A percentile compares a stretch with the other conserved stretches of the same genome.
phyloP scores from a whole-genome alignment of 129 eudicot genomes.

The Apium graveolens region DNA sequence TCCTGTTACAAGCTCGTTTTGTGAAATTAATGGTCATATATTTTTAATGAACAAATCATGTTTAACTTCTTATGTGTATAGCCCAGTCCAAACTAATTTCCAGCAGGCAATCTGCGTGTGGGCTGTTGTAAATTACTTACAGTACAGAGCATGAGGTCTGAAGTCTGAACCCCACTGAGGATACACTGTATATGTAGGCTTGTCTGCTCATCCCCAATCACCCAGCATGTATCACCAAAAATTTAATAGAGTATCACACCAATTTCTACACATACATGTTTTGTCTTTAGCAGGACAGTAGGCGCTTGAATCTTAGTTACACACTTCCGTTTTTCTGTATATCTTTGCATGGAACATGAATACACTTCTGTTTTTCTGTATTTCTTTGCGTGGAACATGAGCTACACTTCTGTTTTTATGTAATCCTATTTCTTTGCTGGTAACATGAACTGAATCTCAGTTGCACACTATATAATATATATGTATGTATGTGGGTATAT shows the following conservation, averaged over 20 bases:
- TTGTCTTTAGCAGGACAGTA: background rate
- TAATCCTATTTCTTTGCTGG: background rate
- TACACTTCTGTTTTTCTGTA: background rate
- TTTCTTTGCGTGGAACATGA: background rate
- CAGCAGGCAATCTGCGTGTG: background rate
- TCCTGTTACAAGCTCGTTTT: background rate
- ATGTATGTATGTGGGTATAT: too few species aligned
- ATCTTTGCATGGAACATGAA: background rate
- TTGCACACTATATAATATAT: too few species aligned
- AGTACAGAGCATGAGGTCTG: background rate
- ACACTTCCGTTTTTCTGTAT: background rate
- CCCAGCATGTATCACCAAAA: background rate
- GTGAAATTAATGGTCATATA: background rate
- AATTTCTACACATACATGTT: background rate
- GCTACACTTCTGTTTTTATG: background rate
- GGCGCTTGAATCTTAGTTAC: background rate
- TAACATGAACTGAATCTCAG: background rate
- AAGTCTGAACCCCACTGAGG: background rate
- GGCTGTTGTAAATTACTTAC: background rate
- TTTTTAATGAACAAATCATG: background rate
- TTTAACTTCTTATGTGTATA: background rate
- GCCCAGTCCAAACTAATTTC: background rate
- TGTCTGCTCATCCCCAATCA: background rate
- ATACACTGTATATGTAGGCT: background rate
- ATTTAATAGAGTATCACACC: background rate